Conservation (phyloP, 2,329 filamentous ascomycete genomes). For the Coleophoma crateriformis region DNA sequence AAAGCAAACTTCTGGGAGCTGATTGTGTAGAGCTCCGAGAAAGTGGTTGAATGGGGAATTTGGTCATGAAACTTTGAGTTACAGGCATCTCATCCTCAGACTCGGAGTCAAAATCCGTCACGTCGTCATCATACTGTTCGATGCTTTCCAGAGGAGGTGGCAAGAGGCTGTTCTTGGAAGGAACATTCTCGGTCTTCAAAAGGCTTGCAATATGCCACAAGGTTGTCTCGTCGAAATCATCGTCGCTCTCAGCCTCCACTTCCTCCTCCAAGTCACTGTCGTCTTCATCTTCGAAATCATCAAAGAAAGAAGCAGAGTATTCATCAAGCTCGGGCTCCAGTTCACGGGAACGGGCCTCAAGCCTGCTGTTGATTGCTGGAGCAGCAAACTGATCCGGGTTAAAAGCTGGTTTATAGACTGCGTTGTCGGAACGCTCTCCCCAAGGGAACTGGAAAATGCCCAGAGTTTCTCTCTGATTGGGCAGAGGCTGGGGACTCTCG, state of each 20-base stretch:
- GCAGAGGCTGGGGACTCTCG: conserved; percentile 54
- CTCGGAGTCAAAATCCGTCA: conserved; percentile 10
- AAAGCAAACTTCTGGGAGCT: conserved; percentile 7
- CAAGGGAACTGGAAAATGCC: conserved; percentile 63
- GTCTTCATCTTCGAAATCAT: conserved; percentile 41
- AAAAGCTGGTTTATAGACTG: conserved; percentile 34
- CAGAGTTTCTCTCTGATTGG: conserved; percentile 51
- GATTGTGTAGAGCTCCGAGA: conserved; percentile 9
- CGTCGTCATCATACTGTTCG: conserved; percentile 9
- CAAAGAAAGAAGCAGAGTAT: conserved; percentile 45
- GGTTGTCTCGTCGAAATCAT: conserved; percentile 55
- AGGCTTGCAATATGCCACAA: conserved; percentile 60
- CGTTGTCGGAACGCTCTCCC: conserved; percentile 57
- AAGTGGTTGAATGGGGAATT: conserved; percentile 16
- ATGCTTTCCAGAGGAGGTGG: conserved; percentile 19
- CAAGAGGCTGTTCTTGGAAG: conserved; percentile 45
- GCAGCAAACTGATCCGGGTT: conserved; percentile 12
- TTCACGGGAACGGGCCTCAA: conserved; percentile 18
- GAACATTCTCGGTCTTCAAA: conserved; percentile 44
- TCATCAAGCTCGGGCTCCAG: conserved; percentile 16
- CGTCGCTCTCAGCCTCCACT: conserved; percentile 32
- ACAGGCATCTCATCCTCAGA: conserved; percentile 1
- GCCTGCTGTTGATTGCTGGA: conserved; percentile 14
- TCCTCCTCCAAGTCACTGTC: conserved; percentile 23
- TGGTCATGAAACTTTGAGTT: conserved; percentile 4